phyloP scores from a whole-genome alignment of 768 basidiomycete genomes.

The Rhodotorula paludigena region DNA sequence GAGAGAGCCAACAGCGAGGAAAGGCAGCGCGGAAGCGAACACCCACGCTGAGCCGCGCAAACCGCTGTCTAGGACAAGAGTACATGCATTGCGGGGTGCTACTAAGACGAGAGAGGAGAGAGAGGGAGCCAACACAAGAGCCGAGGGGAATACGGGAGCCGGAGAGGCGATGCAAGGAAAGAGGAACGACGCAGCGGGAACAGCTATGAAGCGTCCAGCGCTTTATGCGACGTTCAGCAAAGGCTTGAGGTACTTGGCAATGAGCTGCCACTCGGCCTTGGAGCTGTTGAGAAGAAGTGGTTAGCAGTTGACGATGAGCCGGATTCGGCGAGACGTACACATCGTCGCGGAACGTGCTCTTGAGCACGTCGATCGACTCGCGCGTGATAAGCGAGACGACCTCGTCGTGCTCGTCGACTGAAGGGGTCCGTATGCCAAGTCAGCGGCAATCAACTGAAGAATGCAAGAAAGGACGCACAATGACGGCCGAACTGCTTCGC shows the following conservation, averaged over 20 bases:
- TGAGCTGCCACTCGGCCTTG: conserved; percentile 1
- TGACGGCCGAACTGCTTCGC: conserved; percentile 94
- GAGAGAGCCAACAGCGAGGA: too few species aligned
- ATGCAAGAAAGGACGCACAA: conserved; percentile 56
- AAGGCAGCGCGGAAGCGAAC: too few species aligned
- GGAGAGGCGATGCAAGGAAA: not conserved
- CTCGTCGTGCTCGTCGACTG: conserved; percentile 76
- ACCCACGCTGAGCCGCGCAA: too few species aligned
- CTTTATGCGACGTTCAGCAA: not conserved
- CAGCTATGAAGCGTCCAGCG: not conserved
- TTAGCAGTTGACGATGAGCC: not conserved
- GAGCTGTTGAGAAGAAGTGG: not conserved
- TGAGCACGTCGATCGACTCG: conserved; percentile 89
- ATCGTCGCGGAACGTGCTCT: conserved; percentile 55
- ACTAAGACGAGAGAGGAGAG: too few species aligned
- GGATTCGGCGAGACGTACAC: not conserved
- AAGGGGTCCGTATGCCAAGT: not conserved
- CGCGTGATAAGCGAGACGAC: conserved; percentile 82
- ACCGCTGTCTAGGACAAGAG: too few species aligned
- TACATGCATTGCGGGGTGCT: too few species aligned
- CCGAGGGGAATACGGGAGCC: not conserved
- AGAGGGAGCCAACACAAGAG: not conserved
- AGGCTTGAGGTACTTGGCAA: conserved; percentile 1
- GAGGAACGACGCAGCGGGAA: not conserved
- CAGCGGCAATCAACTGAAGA: not conserved